Percentiles rank a stretch among this genome's conserved stretches.
Evolutionary conservation across 2,329 filamentous ascomycete genomes (phyloP).

Genomic region (Arthroderma uncinatum): DNA sequence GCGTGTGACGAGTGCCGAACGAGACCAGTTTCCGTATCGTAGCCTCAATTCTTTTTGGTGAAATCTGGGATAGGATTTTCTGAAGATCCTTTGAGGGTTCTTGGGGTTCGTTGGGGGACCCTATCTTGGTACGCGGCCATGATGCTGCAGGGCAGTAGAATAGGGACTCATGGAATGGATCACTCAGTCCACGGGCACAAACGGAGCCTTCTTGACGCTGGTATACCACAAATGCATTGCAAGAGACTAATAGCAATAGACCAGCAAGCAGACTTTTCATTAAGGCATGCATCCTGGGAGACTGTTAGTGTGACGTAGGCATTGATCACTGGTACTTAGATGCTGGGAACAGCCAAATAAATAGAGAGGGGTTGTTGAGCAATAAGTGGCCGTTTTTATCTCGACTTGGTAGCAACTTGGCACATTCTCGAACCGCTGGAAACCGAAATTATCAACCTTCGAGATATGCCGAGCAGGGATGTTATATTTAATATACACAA

Average conservation of each 20-base stretch:
- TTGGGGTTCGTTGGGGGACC: constrained; percentile 7
- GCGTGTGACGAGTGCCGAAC: constrained; percentile 11
- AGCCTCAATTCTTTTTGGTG: constrained; percentile 8
- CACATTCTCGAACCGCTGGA: not conserved
- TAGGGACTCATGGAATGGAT: not conserved
- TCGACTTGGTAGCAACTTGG: not conserved
- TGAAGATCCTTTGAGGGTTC: constrained; percentile 6
- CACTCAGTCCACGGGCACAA: not conserved
- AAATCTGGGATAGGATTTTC: constrained; percentile 9
- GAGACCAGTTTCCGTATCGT: constrained; percentile 10
- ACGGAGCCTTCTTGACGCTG: not conserved
- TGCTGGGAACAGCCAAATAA: not conserved
- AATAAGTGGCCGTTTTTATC: not conserved
- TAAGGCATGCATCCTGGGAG: not conserved
- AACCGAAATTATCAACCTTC: not conserved
- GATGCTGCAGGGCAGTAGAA: constrained; percentile 11
- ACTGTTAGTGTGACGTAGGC: not conserved
- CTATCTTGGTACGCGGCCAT: constrained; percentile 7
- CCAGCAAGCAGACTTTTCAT: not conserved
- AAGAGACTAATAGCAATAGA: not conserved
- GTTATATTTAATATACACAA: not conserved
- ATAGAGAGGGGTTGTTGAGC: not conserved
- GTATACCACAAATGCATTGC: not conserved
- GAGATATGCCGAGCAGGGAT: not conserved
- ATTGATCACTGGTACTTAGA: not conserved